Evolutionary conservation across 306 rosid species (phyloP).

Genomic region (Cicer bijugum): DNA sequence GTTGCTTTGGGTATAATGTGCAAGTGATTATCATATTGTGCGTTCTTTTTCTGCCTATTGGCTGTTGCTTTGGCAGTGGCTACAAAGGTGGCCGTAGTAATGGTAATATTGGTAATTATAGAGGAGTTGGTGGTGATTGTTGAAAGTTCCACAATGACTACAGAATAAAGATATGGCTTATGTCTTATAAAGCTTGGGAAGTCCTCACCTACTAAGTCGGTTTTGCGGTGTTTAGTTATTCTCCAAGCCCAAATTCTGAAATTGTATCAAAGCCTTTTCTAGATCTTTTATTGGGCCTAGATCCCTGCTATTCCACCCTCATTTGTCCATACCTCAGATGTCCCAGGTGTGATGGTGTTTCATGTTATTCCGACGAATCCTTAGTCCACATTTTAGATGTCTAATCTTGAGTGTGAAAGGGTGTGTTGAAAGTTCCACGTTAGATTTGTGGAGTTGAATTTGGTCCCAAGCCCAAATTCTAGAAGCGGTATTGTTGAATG

Average conservation of each 20-base stretch:
- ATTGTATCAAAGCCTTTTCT: not conserved
- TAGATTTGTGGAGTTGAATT: not conserved
- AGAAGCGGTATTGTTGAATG: not conserved
- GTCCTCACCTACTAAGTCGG: not conserved
- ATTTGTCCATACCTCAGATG: not conserved
- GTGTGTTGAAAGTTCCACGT: not conserved
- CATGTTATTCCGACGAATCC: not conserved
- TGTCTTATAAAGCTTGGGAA: not conserved
- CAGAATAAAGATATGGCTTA: not conserved
- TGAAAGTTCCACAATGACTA: not conserved
- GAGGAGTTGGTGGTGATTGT: conserved; percentile 19
- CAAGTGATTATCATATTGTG: not conserved
- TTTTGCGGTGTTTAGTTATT: not conserved
- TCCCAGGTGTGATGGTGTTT: not conserved
- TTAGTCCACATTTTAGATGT: not conserved
- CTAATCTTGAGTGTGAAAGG: not conserved
- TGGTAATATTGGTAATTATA: conserved; percentile 22
- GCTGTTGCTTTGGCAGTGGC: conserved; percentile 12
- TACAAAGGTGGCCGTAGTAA: not conserved
- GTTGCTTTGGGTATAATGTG: not conserved
- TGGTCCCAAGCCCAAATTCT: not conserved
- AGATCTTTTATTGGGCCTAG: not conserved
- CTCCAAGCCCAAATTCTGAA: not conserved
- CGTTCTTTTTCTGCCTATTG: conserved; percentile 22
- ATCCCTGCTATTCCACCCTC: not conserved